Evolutionary conservation across 2,329 filamentous ascomycete species (phyloP), one percentile per base, ranked within the genome.

Genomic region (Penicillium capsulatum): DNA sequence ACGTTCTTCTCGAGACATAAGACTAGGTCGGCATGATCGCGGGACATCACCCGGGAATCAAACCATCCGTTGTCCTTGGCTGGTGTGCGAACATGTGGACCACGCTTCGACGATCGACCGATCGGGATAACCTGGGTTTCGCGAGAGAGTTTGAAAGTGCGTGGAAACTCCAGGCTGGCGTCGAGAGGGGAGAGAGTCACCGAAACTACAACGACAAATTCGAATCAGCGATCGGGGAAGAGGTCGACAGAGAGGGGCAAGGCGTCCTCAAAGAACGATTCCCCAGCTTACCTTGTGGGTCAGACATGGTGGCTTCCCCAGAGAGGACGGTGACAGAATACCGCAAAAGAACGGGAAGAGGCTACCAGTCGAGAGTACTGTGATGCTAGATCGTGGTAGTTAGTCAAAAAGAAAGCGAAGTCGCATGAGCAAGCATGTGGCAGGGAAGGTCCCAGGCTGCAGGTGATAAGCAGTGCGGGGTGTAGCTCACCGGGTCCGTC

Each of bases 1-100:
- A 66, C 65, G 48, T 60, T 52, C 17, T 53, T 49, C 2, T 56
- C 47, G 4, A 52, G 20, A 20, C 40, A 46, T 7, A 61, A 58
- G 17, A 42, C 48, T 3, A 72, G 33, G n/a, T 57, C 51, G 9
- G 68, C 69, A 62, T 73, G 70, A 5, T 63, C 59, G 29, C 69
- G 62, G 17, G 70, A 73, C 61, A 73, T 68, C 8, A 73, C 70
- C 35, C 66, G 63, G 34, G 68, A 71, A 16, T 71, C 65, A 45
- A 71, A 72, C 54, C 64, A 66, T 20, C 56, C 65, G 57, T 73
- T 73, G 28, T 66, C 38, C n/a, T 36, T 27, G 14, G 51, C 47
- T 5, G 69, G 65, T 3, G 50, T 31, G 2, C 70, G 57, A 30
- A 62, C 58, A 42, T 66, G 66, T 1, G 40, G 36, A 19, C 60